Conservation (phyloP, 192 early-diverging fungal genomes). For the Rhizophagus prolifer region DNA sequence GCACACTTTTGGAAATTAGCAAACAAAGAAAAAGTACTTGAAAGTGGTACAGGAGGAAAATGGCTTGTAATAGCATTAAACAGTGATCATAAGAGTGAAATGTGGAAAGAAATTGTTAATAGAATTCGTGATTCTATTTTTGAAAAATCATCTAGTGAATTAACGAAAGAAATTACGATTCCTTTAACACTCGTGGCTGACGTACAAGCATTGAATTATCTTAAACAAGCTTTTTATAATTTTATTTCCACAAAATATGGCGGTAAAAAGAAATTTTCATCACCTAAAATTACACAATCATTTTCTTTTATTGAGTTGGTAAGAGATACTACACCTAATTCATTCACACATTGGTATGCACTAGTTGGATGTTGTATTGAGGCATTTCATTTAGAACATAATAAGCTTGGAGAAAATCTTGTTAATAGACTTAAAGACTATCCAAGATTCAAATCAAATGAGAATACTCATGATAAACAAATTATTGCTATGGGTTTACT, state of each 20-base stretch:
- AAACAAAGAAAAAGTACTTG: conserved; percentile 2
- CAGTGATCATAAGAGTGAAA: background rate
- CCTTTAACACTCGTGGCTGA: conserved; percentile 16
- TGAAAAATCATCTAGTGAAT: background rate
- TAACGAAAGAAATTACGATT: conserved; percentile 10
- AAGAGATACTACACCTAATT: background rate
- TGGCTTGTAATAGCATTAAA: conserved; percentile 22
- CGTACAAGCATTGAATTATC: conserved; percentile 2
- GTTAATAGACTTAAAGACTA: conserved; percentile 14
- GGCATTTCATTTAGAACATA: background rate
- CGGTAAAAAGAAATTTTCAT: background rate
- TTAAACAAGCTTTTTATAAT: conserved; percentile 25
- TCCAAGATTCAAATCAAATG: background rate
- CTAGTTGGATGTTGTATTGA: conserved; percentile 22
- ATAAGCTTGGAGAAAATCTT: conserved; percentile 1
- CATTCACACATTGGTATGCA: conserved; percentile 31
- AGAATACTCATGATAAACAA: conserved; percentile 15
- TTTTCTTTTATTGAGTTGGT: conserved; percentile 16
- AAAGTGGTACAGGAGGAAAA: conserved; percentile 4
- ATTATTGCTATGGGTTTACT: conserved; percentile 26
- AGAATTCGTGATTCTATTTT: background rate
- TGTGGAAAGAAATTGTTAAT: conserved; percentile 20
- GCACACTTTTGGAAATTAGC: conserved; percentile 22
- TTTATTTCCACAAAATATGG: conserved; percentile 18
- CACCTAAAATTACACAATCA: background rate